Conservation (phyloP, 345 rosid genomes). For the Syzygium aqueum region DNA sequence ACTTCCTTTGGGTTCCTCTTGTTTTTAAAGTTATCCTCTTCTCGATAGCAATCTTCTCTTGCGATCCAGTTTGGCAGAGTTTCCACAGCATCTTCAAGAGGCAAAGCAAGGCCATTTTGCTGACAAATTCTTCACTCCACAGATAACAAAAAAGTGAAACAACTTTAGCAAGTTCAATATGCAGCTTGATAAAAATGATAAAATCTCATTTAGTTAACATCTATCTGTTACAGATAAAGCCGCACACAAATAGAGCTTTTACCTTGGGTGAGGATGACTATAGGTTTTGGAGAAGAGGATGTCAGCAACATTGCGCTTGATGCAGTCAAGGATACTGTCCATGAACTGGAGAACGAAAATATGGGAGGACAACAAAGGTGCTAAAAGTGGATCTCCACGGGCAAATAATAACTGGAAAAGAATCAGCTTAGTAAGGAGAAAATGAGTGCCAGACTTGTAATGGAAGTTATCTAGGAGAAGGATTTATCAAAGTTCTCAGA, state of each 20-base stretch:
- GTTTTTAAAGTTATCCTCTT: constrained; percentile 15
- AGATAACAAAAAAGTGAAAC: background rate
- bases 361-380: constrained; percentile 10
- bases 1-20: constrained; percentile 33
- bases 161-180: background rate
- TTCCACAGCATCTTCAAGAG: constrained; percentile 4
- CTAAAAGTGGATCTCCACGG: constrained; percentile 26
- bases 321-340: constrained; percentile 28
- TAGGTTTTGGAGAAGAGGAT: constrained; percentile 12
- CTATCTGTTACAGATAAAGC: background rate
- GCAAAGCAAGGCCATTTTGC: constrained; percentile 16
- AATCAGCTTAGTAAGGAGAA: background rate
- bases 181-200: background rate
- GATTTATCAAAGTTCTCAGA: background rate
- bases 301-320: constrained; percentile 30
- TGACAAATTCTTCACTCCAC: constrained; percentile 1
- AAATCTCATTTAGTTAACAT: background rate
- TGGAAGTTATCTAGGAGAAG: background rate
- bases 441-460: background rate
- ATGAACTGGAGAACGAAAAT: constrained; percentile 21
- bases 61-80: constrained; percentile 4
- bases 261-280: constrained; percentile 10
- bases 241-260: constrained; percentile 2
- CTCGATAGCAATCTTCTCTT: constrained; percentile 23
- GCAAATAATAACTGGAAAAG: constrained; percentile 29